A percentile compares a stretch with the other conserved stretches of the same genome.
Conservation (phyloP, 1,284 basidiomycete genomes). For the Cutaneotrichosporon dermatis region DNA sequence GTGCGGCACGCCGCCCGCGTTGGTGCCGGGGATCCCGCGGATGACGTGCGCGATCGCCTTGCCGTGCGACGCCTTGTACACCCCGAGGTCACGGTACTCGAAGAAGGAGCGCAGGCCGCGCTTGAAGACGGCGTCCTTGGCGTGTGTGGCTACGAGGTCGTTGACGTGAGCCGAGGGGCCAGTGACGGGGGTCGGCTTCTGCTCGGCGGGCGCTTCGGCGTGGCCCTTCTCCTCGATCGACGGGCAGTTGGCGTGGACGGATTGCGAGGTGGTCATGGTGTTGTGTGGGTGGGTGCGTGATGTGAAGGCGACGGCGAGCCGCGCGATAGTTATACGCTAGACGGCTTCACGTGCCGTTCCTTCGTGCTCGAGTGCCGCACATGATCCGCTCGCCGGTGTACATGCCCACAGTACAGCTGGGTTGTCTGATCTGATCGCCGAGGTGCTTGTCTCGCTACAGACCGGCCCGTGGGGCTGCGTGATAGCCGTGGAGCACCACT, state of each 20-base stretch:
- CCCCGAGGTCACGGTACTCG: slow-evolving; percentile 13
- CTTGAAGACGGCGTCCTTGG: slow-evolving; percentile 3
- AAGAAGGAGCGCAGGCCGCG: slow-evolving; percentile 14
- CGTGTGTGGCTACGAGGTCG: slow-evolving; percentile 5
- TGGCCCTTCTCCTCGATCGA: background rate
- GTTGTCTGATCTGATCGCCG: too few species aligned
- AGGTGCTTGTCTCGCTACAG: too few species aligned
- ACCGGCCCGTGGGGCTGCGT: too few species aligned
- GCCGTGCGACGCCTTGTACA: slow-evolving; percentile 6
- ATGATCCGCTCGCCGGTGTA: too few species aligned
- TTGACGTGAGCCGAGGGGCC: background rate
- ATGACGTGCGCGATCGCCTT: slow-evolving; percentile 9
- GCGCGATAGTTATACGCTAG: too few species aligned
- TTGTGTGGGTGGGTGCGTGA: too few species aligned
- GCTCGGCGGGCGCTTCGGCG: background rate
- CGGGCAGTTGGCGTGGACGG: too few species aligned
- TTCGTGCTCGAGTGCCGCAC: too few species aligned
- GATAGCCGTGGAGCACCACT: too few species aligned
- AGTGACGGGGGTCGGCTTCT: background rate
- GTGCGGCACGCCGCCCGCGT: slow-evolving; percentile 5
- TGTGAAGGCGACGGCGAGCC: too few species aligned
- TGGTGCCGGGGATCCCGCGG: slow-evolving; percentile 4
- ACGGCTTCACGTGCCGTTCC: too few species aligned
- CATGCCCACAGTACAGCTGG: background rate
- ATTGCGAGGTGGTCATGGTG: too few species aligned